Evolutionary conservation across 139 green algal species (phyloP).

Genomic region (Pleodorina starrii): DNA sequence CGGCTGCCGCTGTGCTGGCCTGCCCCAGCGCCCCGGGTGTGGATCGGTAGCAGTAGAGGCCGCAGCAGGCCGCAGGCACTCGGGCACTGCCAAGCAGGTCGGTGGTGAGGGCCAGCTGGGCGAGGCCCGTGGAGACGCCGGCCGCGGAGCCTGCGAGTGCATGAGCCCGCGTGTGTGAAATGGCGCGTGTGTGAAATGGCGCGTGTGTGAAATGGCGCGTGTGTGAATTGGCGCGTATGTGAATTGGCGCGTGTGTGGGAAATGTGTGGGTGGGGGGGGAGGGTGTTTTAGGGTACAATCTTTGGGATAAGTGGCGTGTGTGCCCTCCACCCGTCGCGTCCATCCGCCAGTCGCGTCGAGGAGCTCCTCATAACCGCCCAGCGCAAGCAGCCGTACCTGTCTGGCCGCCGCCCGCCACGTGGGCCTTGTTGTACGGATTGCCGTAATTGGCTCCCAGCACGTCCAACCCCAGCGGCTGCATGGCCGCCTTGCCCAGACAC

Average conservation of each 20-base stretch:
- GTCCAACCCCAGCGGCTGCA: slow-evolving; percentile 53
- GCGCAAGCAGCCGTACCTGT: slow-evolving; percentile 48
- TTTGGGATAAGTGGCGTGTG: too few relatives aligned
- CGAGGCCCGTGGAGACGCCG: slow-evolving; percentile 44
- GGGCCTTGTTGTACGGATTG: slow-evolving; percentile 54
- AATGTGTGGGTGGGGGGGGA: too few relatives aligned
- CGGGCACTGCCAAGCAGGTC: slow-evolving; percentile 57
- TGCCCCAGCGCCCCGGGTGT: slow-evolving; percentile 43
- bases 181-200: too few relatives aligned
- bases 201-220: too few relatives aligned
- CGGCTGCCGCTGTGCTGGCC: background rate
- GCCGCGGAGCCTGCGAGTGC: slow-evolving; percentile 51
- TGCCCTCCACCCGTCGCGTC: too few relatives aligned
- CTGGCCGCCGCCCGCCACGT: slow-evolving; percentile 46
- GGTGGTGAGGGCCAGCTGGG: slow-evolving; percentile 45
- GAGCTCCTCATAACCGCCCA: too few relatives aligned
- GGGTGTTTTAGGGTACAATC: too few relatives aligned
- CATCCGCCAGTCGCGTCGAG: too few relatives aligned
- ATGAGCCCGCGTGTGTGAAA: too few relatives aligned
- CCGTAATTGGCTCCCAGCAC: slow-evolving; percentile 56
- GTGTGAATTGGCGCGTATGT: too few relatives aligned
- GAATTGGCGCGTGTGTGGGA: too few relatives aligned
- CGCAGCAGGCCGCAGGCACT: slow-evolving; percentile 67
- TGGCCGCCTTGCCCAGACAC: slow-evolving; percentile 52
- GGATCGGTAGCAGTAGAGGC: slow-evolving; percentile 50